phyloP scores from a whole-genome alignment of 2,329 filamentous ascomycete genomes.

The Fusarium armeniacum region DNA sequence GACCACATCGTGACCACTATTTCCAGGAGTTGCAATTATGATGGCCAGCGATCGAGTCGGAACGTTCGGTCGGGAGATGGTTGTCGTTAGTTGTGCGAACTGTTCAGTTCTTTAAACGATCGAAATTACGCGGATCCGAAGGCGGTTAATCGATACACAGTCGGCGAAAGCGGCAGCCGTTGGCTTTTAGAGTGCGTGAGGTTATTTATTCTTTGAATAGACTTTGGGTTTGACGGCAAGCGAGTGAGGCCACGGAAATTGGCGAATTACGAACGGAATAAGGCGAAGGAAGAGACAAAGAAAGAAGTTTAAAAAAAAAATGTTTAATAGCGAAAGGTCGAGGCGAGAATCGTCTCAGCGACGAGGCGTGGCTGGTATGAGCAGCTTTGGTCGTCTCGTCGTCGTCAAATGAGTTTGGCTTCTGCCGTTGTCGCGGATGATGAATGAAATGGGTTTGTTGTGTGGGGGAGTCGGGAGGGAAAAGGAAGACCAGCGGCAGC shows the following conservation, averaged over 20 bases:
- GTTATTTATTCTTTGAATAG: slow-evolving; percentile 31
- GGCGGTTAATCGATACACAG: slow-evolving; percentile 4
- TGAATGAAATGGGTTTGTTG: slow-evolving; percentile 44
- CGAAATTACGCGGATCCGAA: slow-evolving; percentile 1
- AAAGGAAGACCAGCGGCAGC: slow-evolving; percentile 37
- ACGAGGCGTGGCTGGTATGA: slow-evolving; percentile 45
- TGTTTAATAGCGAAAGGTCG: slow-evolving; percentile 46
- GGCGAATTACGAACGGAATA: slow-evolving; percentile 44
- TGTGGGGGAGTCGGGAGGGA: slow-evolving; percentile 42
- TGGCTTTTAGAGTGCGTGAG: slow-evolving; percentile 36
- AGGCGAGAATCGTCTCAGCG: slow-evolving; percentile 49
- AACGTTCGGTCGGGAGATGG: slow-evolving; percentile 11
- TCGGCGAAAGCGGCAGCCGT: slow-evolving; percentile 12
- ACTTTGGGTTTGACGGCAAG: slow-evolving; percentile 31
- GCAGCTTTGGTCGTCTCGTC: slow-evolving; percentile 44
- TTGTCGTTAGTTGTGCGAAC: slow-evolving; percentile 13
- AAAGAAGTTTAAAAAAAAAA: slow-evolving; percentile 16
- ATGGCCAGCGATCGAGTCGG: slow-evolving; percentile 12
- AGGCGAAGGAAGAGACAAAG: slow-evolving; percentile 39
- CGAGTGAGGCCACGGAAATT: slow-evolving; percentile 42
- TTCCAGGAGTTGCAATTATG: slow-evolving; percentile 13
- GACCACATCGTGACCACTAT: slow-evolving; percentile 61
- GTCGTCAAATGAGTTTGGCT: slow-evolving; percentile 41
- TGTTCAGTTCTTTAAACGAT: slow-evolving; percentile 7
- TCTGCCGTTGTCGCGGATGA: slow-evolving; percentile 45